phyloP scores from a whole-genome alignment of 495 filamentous ascomycete genomes.

The Hypoxylon subgilvum region DNA sequence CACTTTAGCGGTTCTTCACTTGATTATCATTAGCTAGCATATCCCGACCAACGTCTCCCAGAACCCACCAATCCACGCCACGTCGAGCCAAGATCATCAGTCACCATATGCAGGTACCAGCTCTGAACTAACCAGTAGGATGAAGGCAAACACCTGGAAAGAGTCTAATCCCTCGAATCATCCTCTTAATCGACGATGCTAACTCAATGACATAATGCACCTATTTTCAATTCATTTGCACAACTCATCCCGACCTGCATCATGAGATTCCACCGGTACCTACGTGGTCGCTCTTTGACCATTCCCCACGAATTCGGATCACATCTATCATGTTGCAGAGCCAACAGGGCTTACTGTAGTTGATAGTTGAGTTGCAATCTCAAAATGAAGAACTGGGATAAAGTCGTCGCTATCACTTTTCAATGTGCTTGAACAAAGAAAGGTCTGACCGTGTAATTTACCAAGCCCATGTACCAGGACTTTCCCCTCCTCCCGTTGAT shows the following conservation, averaged over 20 bases:
- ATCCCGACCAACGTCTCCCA: slow-evolving; percentile 24
- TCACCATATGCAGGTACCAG: slow-evolving; percentile 38
- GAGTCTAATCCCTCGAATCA: background rate
- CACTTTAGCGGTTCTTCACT: slow-evolving; percentile 11
- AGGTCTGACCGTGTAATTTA: slow-evolving; percentile 30
- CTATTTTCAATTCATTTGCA: slow-evolving; percentile 6
- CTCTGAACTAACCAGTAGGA: slow-evolving; percentile 19
- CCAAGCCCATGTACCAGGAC: slow-evolving; percentile 21
- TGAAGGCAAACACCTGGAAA: slow-evolving; percentile 15
- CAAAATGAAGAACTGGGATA: slow-evolving; percentile 3
- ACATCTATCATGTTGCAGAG: background rate
- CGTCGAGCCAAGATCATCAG: slow-evolving; percentile 27
- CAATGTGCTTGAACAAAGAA: slow-evolving; percentile 24
- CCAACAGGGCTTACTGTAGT: background rate
- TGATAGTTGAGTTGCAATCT: background rate
- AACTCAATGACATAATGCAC: slow-evolving; percentile 20
- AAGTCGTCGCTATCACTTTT: slow-evolving; percentile 16
- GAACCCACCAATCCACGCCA: slow-evolving; percentile 20
- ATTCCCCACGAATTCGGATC: background rate
- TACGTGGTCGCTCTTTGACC: slow-evolving; percentile 31
- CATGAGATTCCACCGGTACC: slow-evolving; percentile 18
- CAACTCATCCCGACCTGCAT: slow-evolving; percentile 36
- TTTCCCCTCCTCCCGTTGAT: slow-evolving; percentile 11
- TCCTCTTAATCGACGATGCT: slow-evolving; percentile 6
- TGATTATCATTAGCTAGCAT: slow-evolving; percentile 23